Percentiles rank a stretch among this genome's conserved stretches.
phyloP scores from a whole-genome alignment of 2,329 filamentous ascomycete species.

The Echinosphaeria canescens region DNA sequence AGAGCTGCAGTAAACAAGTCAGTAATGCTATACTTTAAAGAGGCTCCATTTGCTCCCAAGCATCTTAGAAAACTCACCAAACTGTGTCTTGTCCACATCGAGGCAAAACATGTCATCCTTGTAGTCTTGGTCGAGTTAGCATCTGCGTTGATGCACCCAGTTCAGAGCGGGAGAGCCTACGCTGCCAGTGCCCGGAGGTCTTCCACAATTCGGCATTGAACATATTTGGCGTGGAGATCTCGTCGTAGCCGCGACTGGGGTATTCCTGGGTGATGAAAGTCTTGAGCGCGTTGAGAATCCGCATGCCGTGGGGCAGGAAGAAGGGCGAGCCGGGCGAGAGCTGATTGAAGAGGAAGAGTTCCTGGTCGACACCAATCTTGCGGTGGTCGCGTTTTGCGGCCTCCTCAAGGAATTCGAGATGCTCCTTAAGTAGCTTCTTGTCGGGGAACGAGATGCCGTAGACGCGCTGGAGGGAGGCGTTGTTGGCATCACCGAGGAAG shows the following conservation, averaged over 20 bases:
- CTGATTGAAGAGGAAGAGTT: slow-evolving; percentile 94
- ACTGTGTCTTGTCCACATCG: slow-evolving; percentile 60
- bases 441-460: slow-evolving; percentile 91
- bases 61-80: slow-evolving; percentile 12
- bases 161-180: too few relatives aligned
- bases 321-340: slow-evolving; percentile 85
- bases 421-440: slow-evolving; percentile 84
- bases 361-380: slow-evolving; percentile 84
- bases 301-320: slow-evolving; percentile 78
- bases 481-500: slow-evolving; percentile 82
- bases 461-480: slow-evolving; percentile 90
- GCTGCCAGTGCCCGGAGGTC: slow-evolving; percentile 79
- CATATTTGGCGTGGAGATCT: slow-evolving; percentile 94
- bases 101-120: slow-evolving; percentile 79
- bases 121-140: too few relatives aligned
- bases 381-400: slow-evolving; percentile 95
- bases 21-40: too few relatives aligned
- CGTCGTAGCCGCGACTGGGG: slow-evolving; percentile 80
- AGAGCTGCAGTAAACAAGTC: too few relatives aligned
- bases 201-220: slow-evolving; percentile 90
- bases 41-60: slow-evolving; percentile 7
- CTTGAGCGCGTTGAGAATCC: slow-evolving; percentile 81
- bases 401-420: slow-evolving; percentile 90
- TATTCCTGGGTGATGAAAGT: slow-evolving; percentile 71
- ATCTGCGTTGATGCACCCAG: too few relatives aligned